Conservation (phyloP, 495 filamentous ascomycete species). For the Extremus antarcticus region DNA sequence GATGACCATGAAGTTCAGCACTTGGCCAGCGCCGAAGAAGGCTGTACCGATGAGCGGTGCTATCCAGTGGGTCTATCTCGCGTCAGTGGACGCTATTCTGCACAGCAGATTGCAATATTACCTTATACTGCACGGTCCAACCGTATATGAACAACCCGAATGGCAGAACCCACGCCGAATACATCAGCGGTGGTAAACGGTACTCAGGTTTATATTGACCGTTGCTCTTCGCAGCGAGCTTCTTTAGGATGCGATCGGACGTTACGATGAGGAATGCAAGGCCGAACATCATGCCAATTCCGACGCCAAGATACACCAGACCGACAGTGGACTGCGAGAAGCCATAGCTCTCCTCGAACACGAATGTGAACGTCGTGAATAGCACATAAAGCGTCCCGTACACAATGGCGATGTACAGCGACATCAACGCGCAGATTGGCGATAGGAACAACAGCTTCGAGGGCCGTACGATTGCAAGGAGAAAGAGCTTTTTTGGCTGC, state of each 20-base stretch:
- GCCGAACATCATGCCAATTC: constrained; percentile 22
- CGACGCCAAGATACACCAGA: constrained; percentile 28
- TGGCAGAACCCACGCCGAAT: constrained; percentile 46
- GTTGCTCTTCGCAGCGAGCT: constrained; percentile 3
- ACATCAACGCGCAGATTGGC: constrained; percentile 54
- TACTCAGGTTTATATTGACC: constrained; percentile 26
- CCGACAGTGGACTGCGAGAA: constrained; percentile 21
- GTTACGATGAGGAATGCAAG: constrained; percentile 11
- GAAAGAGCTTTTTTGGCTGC: constrained; percentile 28
- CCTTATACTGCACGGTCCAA: constrained; percentile 45
- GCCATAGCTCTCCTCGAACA: constrained; percentile 47
- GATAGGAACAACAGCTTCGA: constrained; percentile 41
- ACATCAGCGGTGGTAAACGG: constrained; percentile 61
- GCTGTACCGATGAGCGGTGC: constrained; percentile 24
- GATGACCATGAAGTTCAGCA: constrained; percentile 24
- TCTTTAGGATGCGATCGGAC: constrained; percentile 1
- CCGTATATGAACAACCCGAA: constrained; percentile 59
- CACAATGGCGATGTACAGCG: constrained; percentile 61
- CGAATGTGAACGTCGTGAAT: constrained; percentile 58
- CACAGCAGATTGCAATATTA: constrained; percentile 11
- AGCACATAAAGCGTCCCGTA: constrained; percentile 75
- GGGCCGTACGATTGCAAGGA: constrained; percentile 39
- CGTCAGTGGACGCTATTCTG: constrained; percentile 12
- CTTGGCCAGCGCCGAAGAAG: constrained; percentile 23
- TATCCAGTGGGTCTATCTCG: constrained; percentile 23